These are phyloP conservation scores for Starmera pachycereana DNA, from an alignment of 805 yeast species.

Conservation along the genomic window DNA sequence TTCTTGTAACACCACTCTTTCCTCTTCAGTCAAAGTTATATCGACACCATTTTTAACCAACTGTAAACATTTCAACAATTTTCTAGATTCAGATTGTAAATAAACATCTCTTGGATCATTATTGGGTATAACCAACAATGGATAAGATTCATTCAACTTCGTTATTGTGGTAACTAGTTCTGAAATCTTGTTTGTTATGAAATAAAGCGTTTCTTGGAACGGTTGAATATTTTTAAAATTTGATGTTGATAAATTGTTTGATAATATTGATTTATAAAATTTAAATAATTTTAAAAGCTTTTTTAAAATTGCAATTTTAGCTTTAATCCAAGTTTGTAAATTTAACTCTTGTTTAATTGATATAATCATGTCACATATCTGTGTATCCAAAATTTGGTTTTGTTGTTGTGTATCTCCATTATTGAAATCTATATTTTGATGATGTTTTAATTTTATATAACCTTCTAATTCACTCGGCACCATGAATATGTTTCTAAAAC, in stretches of 20 bases:
- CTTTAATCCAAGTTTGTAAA: conserved; percentile 29
- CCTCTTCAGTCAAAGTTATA: conserved; percentile 9
- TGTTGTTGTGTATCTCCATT: conserved; percentile 10
- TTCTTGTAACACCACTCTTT: conserved; percentile 5
- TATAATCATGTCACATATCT: conserved; percentile 23
- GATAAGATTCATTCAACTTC: conserved; percentile 3
- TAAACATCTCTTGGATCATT: conserved; percentile 27
- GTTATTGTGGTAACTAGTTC: conserved; percentile 14
- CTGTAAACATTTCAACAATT: conserved; percentile 20
- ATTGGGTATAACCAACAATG: conserved; percentile 17
- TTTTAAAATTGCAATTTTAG: conserved; percentile 28
- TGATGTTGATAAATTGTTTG: conserved; percentile 14
- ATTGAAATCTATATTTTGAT: conserved; percentile 35
- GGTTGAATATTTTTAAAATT: conserved; percentile 31
- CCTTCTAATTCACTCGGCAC: conserved; percentile 64
- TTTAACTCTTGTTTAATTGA: conserved; percentile 34
- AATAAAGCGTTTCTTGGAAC: conserved; percentile 35
- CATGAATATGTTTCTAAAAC: conserved; percentile 63
- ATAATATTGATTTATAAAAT: conserved; percentile 22
- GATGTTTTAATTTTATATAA: conserved; percentile 59
- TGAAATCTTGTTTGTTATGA: conserved; percentile 32
- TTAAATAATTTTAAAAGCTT: conserved; percentile 24
- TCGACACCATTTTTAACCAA: conserved; percentile 14
- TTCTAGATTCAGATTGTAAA: conserved; percentile 27
- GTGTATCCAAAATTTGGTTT: conserved; percentile 19